Evolutionary conservation across 208 protist species (phyloP).

Genomic region (Borovskyia barvae): DNA sequence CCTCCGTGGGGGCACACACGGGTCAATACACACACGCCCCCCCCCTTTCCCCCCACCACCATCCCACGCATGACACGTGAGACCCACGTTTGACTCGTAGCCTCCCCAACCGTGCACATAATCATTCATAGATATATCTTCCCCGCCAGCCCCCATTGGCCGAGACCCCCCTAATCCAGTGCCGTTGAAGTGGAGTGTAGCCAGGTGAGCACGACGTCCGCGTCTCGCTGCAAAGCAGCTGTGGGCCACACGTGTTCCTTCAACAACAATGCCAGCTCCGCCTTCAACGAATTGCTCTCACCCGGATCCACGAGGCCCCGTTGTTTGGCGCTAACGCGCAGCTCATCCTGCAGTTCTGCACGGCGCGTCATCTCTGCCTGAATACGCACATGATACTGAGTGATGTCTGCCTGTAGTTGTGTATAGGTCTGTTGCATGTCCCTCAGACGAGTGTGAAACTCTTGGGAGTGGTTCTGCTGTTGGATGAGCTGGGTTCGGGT

Average conservation of each 20-base stretch:
- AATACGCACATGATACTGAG: constrained; percentile 31
- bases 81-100: too few species aligned
- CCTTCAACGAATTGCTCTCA: constrained; percentile 31
- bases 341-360: constrained; percentile 39
- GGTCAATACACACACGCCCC: too few species aligned
- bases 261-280: constrained; percentile 58
- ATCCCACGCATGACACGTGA: too few species aligned
- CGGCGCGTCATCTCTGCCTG: constrained; percentile 28
- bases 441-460: constrained; percentile 31
- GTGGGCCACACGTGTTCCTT: constrained; percentile 42
- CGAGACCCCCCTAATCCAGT: constrained; percentile 28
- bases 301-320: constrained; percentile 12
- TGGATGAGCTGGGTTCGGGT: constrained; percentile 49
- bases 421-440: constrained; percentile 12
- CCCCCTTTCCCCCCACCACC: background rate
- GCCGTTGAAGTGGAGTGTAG: constrained; percentile 23
- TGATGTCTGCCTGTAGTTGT: constrained; percentile 31
- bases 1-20: too few species aligned
- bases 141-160: too few species aligned
- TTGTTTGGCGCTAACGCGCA: constrained; percentile 26
- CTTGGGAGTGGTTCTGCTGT: constrained; percentile 47
- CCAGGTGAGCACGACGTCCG: constrained; percentile 47
- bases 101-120: constrained; percentile 5
- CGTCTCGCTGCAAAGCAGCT: constrained; percentile 25
- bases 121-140: background rate